Evolutionary conservation across 2,329 filamentous ascomycete species (phyloP).

Genomic region (Dothistroma pini): DNA sequence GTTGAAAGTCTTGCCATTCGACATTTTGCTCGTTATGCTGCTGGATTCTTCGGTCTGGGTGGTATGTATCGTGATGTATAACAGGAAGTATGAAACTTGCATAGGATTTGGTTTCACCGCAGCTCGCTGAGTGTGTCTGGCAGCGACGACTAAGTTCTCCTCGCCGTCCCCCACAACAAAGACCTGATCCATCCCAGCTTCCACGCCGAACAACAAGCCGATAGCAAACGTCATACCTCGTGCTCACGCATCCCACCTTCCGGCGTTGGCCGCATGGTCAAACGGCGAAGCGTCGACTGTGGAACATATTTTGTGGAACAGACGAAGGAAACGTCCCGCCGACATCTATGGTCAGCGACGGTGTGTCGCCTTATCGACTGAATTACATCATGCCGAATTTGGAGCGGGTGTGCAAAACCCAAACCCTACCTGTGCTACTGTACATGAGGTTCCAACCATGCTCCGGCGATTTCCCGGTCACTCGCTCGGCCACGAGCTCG

Average conservation of each 20-base stretch:
- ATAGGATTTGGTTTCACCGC: not conserved
- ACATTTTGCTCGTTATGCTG: slow-evolving; percentile 47
- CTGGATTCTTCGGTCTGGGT: not conserved
- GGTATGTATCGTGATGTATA: not conserved
- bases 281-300: slow-evolving; percentile 6
- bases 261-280: slow-evolving; percentile 15
- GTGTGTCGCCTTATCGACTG: not conserved
- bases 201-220: slow-evolving; percentile 5
- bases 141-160: slow-evolving; percentile 9
- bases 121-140: slow-evolving; percentile 6
- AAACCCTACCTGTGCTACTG: too few relatives aligned
- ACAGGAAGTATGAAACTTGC: slow-evolving; percentile 1
- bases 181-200: not conserved
- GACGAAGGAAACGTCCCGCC: not conserved
- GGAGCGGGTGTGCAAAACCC: not conserved
- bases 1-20: slow-evolving; percentile 51
- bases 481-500: not conserved
- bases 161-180: slow-evolving; percentile 5
- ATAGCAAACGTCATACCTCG: not conserved
- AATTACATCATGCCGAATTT: slow-evolving; percentile 10
- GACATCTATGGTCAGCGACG: not conserved
- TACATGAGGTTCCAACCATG: too few relatives aligned
- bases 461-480: slow-evolving; percentile 8
- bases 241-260: slow-evolving; percentile 4
- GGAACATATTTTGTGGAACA: slow-evolving; percentile 3